Base-by-base conservation (phyloP, 2,329 filamentous ascomycete genomes). In the Calonectria pseudoturangicola region DNA sequence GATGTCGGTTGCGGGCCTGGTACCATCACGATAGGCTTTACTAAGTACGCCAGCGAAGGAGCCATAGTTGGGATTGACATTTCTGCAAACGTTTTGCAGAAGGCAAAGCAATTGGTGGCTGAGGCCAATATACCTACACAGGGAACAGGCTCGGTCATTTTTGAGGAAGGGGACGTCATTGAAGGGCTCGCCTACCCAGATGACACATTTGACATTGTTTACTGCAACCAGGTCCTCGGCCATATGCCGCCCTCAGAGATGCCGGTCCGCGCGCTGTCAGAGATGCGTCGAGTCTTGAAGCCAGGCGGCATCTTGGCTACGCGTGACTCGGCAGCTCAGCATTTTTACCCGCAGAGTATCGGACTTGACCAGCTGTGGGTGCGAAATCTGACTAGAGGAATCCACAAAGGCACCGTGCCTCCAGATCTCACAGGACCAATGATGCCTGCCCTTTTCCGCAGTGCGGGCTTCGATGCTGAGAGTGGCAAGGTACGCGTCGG, bases 1-100 rank as follows among this genome's bases (percentile, higher is more conserved):
- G 87, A 89, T 73, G 81, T 88, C 39, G 87, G 87, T 66, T 88
- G 87, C 77, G 87, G 87, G 0, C 86, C 87, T 0, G 87, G 87
- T 5, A 87, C 85, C 58, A 88, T 89, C 79, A 87, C 86, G 13
- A 81, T 82, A 0, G 84, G 84, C 41, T 80, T 88, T 30, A 82
- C 82, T 54, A 77, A 80, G n/a, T 77, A 82, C 51, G 84, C 83
- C 0, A 79, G 81, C 6, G 64, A 83, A 27, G 86, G 86, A 41
- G 71, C 0, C 74, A 70, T 3, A 0, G 73, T 73, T 0, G 82
- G 85, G 15, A 6, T 62, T 4, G 66, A 68, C 18, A 68, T 68
- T 8, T 68, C 66, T 3, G 10, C 66, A 2, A 33, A 10, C 28
- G 51, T 68, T 13, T 50, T 68, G 30, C 13, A 62, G 16, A 68